These are phyloP conservation scores for Trebouxiophyceae sp. DNA, from an alignment of 163 green algal species.

Conservation along the genomic window DNA sequence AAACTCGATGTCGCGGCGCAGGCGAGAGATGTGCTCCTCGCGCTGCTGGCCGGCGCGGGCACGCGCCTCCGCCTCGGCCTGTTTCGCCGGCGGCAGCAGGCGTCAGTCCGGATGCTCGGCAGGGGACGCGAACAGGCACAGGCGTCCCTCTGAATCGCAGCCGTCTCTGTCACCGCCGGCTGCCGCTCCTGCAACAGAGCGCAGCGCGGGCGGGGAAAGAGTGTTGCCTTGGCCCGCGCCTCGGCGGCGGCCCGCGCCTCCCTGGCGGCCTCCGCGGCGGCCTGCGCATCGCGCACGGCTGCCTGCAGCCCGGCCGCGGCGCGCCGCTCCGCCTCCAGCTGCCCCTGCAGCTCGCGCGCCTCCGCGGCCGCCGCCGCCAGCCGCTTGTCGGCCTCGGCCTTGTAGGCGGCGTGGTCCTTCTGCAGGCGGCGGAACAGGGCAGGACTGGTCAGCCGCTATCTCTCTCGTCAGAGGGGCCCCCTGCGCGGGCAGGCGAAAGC, in stretches of 20 bases:
- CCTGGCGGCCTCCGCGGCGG: constrained; percentile 13
- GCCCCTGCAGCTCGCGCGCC: constrained; percentile 15
- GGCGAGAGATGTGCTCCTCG: background rate
- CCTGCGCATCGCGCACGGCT: background rate
- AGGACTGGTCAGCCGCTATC: too few species aligned
- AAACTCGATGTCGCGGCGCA: constrained; percentile 15
- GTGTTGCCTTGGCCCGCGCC: background rate
- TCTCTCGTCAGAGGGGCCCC: too few species aligned
- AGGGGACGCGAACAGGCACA: too few species aligned
- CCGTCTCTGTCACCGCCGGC: too few species aligned
- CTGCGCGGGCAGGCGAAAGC: too few species aligned
- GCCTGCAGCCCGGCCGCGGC: background rate
- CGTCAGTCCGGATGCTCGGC: too few species aligned
- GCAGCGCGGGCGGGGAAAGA: too few species aligned
- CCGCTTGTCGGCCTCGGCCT: constrained; percentile 27
- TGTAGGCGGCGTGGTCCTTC: constrained; percentile 27
- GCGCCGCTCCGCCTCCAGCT: constrained; percentile 8
- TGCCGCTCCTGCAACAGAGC: too few species aligned
- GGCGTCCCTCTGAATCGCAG: too few species aligned
- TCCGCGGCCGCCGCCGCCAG: constrained; percentile 11
- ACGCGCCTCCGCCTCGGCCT: constrained; percentile 4
- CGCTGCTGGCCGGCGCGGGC: background rate
- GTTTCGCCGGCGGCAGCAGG: too few species aligned
- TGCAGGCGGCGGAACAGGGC: too few species aligned
- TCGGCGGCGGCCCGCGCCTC: constrained; percentile 10